Evolutionary conservation across 495 filamentous ascomycete species (phyloP).

Genomic region (Aspergillus olivimuriae): DNA sequence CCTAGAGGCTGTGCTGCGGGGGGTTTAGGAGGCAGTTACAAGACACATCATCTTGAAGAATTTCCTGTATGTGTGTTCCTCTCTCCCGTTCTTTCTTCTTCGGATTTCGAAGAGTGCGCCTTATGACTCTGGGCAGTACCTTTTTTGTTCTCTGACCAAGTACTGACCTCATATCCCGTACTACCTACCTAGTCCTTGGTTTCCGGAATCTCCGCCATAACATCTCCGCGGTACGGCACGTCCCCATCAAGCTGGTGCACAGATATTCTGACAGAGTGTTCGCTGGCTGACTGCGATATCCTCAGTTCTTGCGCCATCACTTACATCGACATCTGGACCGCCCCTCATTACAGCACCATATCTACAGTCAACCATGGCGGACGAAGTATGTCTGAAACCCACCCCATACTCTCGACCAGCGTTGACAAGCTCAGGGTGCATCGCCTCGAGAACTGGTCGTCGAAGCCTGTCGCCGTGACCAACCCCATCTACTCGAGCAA

Average conservation of each 20-base stretch:
- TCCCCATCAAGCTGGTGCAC: not conserved
- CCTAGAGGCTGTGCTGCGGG: not conserved
- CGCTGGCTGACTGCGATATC: not conserved
- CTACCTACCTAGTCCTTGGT: constrained; percentile 4
- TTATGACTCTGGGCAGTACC: too few relatives aligned
- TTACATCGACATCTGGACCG: not conserved
- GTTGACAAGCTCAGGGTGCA: constrained; percentile 60
- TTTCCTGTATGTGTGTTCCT: not conserved
- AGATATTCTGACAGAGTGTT: not conserved
- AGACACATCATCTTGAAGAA: not conserved
- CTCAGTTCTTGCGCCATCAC: not conserved
- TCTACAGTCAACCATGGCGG: constrained; percentile 29
- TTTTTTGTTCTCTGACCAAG: too few relatives aligned
- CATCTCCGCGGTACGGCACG: constrained; percentile 5
- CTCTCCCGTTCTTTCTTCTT: not conserved
- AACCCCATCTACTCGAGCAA: constrained; percentile 70
- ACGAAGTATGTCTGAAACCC: constrained; percentile 33
- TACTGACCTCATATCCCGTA: constrained; percentile 5
- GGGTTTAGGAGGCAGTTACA: not conserved
- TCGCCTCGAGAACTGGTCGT: constrained; percentile 78
- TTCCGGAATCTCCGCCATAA: constrained; percentile 3
- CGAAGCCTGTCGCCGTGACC: constrained; percentile 90
- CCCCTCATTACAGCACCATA: not conserved
- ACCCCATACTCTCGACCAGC: constrained; percentile 2
- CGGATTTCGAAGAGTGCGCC: too few relatives aligned